Percentiles rank a stretch among this genome's conserved stretches.
phyloP scores from a whole-genome alignment of 2,329 filamentous ascomycete genomes.

The Botrytis tulipae region DNA sequence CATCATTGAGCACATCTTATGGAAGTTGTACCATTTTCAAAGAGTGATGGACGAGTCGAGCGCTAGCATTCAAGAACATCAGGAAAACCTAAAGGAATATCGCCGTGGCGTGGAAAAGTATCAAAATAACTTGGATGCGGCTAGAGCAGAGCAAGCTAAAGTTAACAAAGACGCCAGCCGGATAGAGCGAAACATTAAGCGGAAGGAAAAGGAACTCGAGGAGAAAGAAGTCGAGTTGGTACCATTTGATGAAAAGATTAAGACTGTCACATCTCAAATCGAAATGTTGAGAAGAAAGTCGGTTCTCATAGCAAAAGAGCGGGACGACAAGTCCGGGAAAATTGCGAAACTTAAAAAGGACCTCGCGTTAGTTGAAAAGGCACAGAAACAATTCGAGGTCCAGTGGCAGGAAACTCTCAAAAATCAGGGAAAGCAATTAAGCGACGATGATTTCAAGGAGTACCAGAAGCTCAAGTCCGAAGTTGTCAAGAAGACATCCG shows the following conservation, averaged over 20 bases:
- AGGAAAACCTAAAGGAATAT: conserved; percentile 92
- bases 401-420: conserved; percentile 83
- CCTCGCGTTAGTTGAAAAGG: conserved; percentile 81
- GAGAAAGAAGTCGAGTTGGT: conserved; percentile 82
- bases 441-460: conserved; percentile 81
- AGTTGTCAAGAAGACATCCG: conserved; percentile 77
- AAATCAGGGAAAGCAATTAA: conserved; percentile 83
- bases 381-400: conserved; percentile 81
- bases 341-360: conserved; percentile 78
- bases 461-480: conserved; percentile 83
- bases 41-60: conserved; percentile 89
- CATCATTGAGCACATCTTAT: conserved; percentile 88
- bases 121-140: conserved; percentile 74
- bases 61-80: conserved; percentile 85
- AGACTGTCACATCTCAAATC: conserved; percentile 70
- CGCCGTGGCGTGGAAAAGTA: conserved; percentile 84
- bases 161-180: conserved; percentile 74
- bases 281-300: conserved; percentile 67
- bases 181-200: conserved; percentile 80
- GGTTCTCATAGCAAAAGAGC: conserved; percentile 70
- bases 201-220: conserved; percentile 83
- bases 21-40: conserved; percentile 96
- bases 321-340: conserved; percentile 65
- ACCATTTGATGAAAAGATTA: conserved; percentile 89
- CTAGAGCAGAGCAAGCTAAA: conserved; percentile 78